Base-by-base conservation (phyloP, 2,329 filamentous ascomycete genomes). In the Monilinia polystroma region DNA sequence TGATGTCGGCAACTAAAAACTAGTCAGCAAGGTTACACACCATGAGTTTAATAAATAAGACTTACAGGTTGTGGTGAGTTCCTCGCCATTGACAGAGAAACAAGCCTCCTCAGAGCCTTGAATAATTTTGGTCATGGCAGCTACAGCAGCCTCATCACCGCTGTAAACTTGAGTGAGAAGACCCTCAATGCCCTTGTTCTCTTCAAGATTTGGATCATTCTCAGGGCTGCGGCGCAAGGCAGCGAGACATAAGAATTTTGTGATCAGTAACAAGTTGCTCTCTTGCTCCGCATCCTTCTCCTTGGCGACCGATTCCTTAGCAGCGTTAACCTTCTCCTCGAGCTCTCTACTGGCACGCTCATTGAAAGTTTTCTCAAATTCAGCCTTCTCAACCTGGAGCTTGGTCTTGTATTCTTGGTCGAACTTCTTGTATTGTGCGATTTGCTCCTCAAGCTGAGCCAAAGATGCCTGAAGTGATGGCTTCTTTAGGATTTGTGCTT, bases 151-250 rank as follows among this genome's bases (percentile, higher is more conserved):
- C 70, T 90, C 85, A 74, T 94, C 90, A 57, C 91, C 92, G 56
- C 87, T 86, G 78, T 96, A 95, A 43, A 95, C 89, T 68, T 89
- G 84, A 57, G 93, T 82, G 67, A 96, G 82, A 45, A 92, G 87
- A 63, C 91, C 91, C 79, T 96, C 91, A 68, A 95, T 87, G 47
- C 91, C 92, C 78, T 88, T 87, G 78, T 88, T 92, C 80, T 94
- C 90, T 67, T 93, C 90, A 6, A 84, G 78, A 52, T 81, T 79
- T 58, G 85, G 83, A 72, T 90, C 84, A 65, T 81, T 84, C 70
- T 90, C 82, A 53, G 84, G 90, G 26, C 86, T 83, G 73, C 90
- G 85, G 71, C 91, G 87, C 73, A 90, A 88, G 67, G 91, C 91
- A 68, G 91, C 91, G 49, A 93, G 84, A 71, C 90, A 87, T 70